These are phyloP conservation scores for Xylaria sp. DNA, from an alignment of 2,329 filamentous ascomycete genomes.

Conservation along the genomic window DNA sequence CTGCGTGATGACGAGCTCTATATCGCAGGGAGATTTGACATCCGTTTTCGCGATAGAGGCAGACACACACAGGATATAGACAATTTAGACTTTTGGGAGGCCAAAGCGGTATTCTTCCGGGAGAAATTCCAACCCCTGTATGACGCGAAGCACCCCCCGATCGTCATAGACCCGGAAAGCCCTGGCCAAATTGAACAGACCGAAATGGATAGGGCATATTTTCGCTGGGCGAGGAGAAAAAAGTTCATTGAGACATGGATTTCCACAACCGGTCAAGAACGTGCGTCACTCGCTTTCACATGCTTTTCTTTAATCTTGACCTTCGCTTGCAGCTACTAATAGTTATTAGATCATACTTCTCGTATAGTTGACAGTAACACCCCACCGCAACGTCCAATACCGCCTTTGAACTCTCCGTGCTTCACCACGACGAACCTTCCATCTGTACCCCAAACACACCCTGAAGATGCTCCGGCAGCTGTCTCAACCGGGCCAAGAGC, in stretches of 20 bases:
- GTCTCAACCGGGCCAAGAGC: neutral
- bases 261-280: neutral
- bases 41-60: constrained; percentile 11
- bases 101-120: neutral
- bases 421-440: too few species aligned
- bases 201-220: neutral
- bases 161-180: neutral
- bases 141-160: neutral
- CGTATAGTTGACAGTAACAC: neutral
- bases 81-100: constrained; percentile 19
- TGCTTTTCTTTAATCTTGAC: neutral
- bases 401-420: neutral
- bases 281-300: neutral
- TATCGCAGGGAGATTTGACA: neutral
- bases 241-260: neutral
- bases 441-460: neutral
- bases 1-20: constrained; percentile 20
- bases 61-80: neutral
- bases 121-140: neutral
- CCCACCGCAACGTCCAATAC: neutral
- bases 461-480: neutral
- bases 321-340: neutral
- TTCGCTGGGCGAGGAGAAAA: neutral
- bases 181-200: neutral
- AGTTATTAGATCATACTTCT: neutral